Conservation (phyloP, 169 alveolate species). For the Cryptosporidium ubiquitum region DNA sequence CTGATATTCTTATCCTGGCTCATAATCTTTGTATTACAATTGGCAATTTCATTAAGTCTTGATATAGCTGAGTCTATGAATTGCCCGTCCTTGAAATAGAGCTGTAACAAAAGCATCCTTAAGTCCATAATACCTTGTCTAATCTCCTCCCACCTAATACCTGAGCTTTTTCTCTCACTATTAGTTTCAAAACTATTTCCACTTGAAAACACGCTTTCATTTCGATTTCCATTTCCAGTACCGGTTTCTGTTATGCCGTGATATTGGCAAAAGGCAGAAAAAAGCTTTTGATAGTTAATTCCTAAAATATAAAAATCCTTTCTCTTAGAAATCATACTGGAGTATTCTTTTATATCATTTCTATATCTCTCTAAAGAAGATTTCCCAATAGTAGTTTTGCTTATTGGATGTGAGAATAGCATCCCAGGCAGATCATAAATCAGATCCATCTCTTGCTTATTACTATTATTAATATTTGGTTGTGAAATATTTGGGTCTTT, state of each 20-base stretch:
- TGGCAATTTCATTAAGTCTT: slow-evolving; percentile 25
- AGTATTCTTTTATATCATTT: slow-evolving; percentile 46
- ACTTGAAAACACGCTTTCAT: too few species aligned
- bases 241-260: background rate
- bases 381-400: slow-evolving; percentile 54
- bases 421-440: slow-evolving; percentile 30
- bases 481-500: too few species aligned
- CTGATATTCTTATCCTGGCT: background rate
- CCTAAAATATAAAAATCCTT: slow-evolving; percentile 23
- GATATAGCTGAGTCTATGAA: slow-evolving; percentile 14
- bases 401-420: slow-evolving; percentile 50
- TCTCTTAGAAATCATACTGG: background rate
- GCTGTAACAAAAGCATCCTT: slow-evolving; percentile 10
- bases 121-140: slow-evolving; percentile 56
- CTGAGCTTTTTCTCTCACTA: background rate
- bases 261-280: slow-evolving; percentile 1
- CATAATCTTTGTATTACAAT: background rate
- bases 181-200: background rate
- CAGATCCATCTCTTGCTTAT: background rate
- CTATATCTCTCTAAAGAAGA: slow-evolving; percentile 41
- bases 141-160: slow-evolving; percentile 37
- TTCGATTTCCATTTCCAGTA: background rate
- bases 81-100: slow-evolving; percentile 35
- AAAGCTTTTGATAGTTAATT: background rate
- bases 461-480: too few species aligned